These are phyloP conservation scores for Botryobasidium botryosum DNA, from an alignment of 768 basidiomycete species.

Conservation along the genomic window DNA sequence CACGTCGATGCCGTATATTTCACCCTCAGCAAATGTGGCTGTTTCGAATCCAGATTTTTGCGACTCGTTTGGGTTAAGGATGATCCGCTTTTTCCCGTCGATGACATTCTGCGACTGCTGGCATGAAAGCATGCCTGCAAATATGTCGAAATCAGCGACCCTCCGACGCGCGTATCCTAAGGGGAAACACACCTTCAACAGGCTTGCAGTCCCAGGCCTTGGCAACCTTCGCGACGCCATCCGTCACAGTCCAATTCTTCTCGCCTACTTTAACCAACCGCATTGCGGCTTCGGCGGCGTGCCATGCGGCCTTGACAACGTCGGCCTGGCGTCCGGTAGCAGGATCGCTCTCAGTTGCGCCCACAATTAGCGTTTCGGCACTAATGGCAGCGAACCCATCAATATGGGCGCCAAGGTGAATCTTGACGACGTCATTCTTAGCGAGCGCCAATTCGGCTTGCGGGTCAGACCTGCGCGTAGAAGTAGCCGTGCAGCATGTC, in stretches of 20 bases:
- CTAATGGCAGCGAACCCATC: slow-evolving; percentile 90
- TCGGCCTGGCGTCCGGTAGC: slow-evolving; percentile 80
- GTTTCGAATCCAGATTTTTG: slow-evolving; percentile 79
- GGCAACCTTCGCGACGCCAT: slow-evolving; percentile 58
- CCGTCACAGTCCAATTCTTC: slow-evolving; percentile 92
- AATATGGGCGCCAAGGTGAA: slow-evolving; percentile 93
- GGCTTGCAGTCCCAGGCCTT: slow-evolving; percentile 72
- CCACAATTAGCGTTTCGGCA: slow-evolving; percentile 86
- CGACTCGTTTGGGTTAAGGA: slow-evolving; percentile 70
- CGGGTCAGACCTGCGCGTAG: slow-evolving; percentile 45
- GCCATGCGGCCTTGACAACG: slow-evolving; percentile 84
- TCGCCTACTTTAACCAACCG: slow-evolving; percentile 79
- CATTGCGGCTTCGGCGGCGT: slow-evolving; percentile 84
- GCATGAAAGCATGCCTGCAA: slow-evolving; percentile 80
- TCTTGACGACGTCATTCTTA: slow-evolving; percentile 85
- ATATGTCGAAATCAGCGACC: not conserved
- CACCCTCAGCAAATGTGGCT: slow-evolving; percentile 75
- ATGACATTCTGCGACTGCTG: slow-evolving; percentile 89
- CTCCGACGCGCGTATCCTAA: not conserved
- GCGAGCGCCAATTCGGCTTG: slow-evolving; percentile 49
- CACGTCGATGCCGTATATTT: slow-evolving; percentile 91
- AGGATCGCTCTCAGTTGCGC: slow-evolving; percentile 52
- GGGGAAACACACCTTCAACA: slow-evolving; percentile 56
- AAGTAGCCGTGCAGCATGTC: no score
- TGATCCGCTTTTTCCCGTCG: slow-evolving; percentile 91